These are phyloP conservation scores for Eimeria maxima DNA, from an alignment of 169 alveolate species.

Conservation along the genomic window DNA sequence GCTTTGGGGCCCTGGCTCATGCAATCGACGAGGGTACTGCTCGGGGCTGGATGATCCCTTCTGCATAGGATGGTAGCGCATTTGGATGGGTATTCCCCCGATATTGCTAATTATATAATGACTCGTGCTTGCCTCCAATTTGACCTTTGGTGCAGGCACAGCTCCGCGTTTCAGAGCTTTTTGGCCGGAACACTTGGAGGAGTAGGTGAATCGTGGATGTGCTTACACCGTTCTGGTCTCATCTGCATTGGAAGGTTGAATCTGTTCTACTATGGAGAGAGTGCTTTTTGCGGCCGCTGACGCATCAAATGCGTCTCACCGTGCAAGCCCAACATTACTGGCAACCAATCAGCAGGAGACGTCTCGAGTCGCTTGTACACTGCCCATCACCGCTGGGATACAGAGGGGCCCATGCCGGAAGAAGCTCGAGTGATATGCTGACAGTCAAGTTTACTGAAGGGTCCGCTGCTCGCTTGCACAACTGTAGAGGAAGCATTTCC, in stretches of 20 bases:
- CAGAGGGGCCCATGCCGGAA: neutral
- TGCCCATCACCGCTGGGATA: constrained; percentile 6
- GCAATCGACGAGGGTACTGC: neutral
- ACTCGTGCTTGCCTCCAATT: neutral
- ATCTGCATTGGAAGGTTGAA: neutral
- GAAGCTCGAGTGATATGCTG: neutral
- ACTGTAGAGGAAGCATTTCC: neutral
- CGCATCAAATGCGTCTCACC: constrained; percentile 31
- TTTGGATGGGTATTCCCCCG: neutral
- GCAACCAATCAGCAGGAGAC: neutral
- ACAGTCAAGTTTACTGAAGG: neutral
- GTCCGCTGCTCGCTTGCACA: neutral
- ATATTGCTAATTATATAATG: neutral
- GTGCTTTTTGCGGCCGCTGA: neutral
- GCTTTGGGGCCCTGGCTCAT: neutral
- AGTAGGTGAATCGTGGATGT: neutral
- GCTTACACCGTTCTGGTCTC: neutral
- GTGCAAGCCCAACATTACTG: neutral
- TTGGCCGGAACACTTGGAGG: neutral
- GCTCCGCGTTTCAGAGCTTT: neutral
- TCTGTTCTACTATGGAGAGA: neutral
- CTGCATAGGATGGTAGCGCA: neutral
- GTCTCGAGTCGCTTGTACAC: constrained; percentile 50
- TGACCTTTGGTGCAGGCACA: neutral
- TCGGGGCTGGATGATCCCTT: neutral